These are phyloP conservation scores for Starmerella bombicola DNA, from an alignment of 805 yeast genomes.

Conservation along the genomic window DNA sequence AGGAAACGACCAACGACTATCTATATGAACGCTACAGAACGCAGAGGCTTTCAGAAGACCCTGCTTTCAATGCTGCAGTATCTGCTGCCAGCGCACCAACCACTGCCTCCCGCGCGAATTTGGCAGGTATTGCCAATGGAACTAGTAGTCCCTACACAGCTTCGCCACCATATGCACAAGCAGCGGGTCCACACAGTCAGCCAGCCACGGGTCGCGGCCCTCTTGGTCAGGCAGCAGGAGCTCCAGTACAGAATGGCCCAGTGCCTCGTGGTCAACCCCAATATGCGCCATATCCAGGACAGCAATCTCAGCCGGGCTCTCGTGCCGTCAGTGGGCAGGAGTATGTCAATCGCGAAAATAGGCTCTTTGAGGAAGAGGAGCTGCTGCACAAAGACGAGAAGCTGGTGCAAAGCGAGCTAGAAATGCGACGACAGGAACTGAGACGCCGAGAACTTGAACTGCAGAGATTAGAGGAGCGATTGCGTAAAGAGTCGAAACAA, in stretches of 20 bases:
- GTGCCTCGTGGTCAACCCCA: not conserved
- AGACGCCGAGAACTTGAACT: slow-evolving; percentile 75
- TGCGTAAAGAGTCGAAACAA: slow-evolving; percentile 41
- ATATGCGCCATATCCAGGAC: not conserved
- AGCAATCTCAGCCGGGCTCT: not conserved
- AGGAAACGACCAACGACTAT: slow-evolving; percentile 76
- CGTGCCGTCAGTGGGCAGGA: slow-evolving; percentile 27
- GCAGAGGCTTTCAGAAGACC: slow-evolving; percentile 59
- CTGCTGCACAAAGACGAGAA: slow-evolving; percentile 75
- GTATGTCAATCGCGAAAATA: slow-evolving; percentile 67
- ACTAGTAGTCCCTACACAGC: not conserved
- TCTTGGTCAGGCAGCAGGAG: not conserved
- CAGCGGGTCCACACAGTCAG: not conserved
- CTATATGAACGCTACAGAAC: slow-evolving; percentile 85
- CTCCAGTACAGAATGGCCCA: not conserved
- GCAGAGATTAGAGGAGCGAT: slow-evolving; percentile 63
- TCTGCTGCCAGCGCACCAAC: slow-evolving; percentile 19
- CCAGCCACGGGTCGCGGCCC: not conserved
- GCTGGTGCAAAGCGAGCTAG: slow-evolving; percentile 75
- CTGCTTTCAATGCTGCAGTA: slow-evolving; percentile 19
- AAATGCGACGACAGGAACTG: slow-evolving; percentile 68
- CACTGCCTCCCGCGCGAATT: slow-evolving; percentile 18
- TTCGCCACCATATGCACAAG: not conserved
- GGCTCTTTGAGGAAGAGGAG: slow-evolving; percentile 79
- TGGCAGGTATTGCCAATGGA: slow-evolving; percentile 7